A percentile compares a stretch with the other conserved stretches of the same genome.
Conservation (phyloP, 2,329 filamentous ascomycete genomes). For the Didymella segeticola region DNA sequence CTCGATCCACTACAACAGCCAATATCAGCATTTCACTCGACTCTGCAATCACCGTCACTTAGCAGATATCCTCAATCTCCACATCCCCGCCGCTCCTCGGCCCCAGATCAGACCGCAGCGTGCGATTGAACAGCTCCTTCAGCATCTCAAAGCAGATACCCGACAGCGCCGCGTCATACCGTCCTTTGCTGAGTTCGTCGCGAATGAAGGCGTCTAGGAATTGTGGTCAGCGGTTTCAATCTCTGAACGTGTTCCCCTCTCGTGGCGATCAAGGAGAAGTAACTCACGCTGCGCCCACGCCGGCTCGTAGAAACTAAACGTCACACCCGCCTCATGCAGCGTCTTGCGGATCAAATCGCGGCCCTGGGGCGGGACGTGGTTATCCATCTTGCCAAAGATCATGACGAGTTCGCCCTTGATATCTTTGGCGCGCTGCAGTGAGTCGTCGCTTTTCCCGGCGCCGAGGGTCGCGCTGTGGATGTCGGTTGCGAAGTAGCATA, state of each 20-base stretch:
- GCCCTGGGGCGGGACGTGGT: conserved; percentile 82
- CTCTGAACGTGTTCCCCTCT: neutral
- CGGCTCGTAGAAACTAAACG: conserved; percentile 85
- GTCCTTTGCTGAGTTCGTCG: conserved; percentile 90
- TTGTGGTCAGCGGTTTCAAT: neutral
- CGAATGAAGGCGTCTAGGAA: conserved; percentile 87
- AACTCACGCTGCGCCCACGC: conserved; percentile 84
- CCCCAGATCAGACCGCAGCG: conserved; percentile 80
- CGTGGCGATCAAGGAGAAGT: conserved; percentile 4
- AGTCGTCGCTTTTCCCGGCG: conserved; percentile 68
- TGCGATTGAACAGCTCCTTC: conserved; percentile 81
- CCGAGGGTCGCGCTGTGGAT: conserved; percentile 82
- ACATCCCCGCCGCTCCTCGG: conserved; percentile 65
- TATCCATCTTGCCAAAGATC: conserved; percentile 93
- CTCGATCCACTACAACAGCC: too few species aligned
- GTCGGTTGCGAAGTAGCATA: conserved; percentile 93
- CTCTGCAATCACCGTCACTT: neutral
- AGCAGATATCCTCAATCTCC: conserved; percentile 75
- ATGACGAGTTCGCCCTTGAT: conserved; percentile 82
- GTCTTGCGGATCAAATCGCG: conserved; percentile 84
- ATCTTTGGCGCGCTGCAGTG: conserved; percentile 64
- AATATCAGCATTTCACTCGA: too few species aligned
- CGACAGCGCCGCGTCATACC: conserved; percentile 86
- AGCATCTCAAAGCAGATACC: conserved; percentile 92
- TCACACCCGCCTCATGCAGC: conserved; percentile 75